Evolutionary conservation across 345 rosid genomes (phyloP), one percentile per base, ranked within the genome.

Genomic region (Schrenkiella parvula): DNA sequence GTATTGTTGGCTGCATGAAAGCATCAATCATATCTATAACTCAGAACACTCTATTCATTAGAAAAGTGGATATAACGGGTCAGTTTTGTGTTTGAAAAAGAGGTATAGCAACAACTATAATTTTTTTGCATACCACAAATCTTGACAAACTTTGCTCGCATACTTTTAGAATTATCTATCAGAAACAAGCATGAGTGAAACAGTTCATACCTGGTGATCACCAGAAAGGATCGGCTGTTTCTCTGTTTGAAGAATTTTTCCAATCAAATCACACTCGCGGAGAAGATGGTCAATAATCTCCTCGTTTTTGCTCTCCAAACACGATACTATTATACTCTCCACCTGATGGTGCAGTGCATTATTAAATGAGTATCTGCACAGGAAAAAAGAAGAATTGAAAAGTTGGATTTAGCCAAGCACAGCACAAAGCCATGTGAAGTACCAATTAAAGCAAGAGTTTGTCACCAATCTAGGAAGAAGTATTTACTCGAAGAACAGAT

Each of bases 281-380:
- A 95, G 87, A 71, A 91, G 84, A 80, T 95, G 91, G 79, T 88
- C 85, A 46, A 88, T 76, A 78, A 89, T 78, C 34, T 56, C 66
- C 4, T 84, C 84, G 43, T 78, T 85, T 84, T 87, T 91, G 79
- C 86, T 87, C 74, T 89, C 96, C 82, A 91, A 75, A 77, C 99
- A 91, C 8, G 93, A 87, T 43, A 82, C 54, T 74, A 89, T 72
- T 60, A 95, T 87, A 70, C 93, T 95, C 83, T 95, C 97, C 18
- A 89, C 93, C 62, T 91, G 97, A 83, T 91, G 97, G 74, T 95
- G 99, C 80, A 95, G 72, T 13, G 95, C 96, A 79, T 91, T 95
- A 73, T 91, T 95, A 82, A 77, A 95, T 4, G 97, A 97, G 76
- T 91, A 91, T 88, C 99, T 95, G 79, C 77, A 81, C 39, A 59